A percentile compares a stretch with the other conserved stretches of the same genome.
Evolutionary conservation across 1,284 basidiomycete genomes (phyloP).

Genomic region (Cutaneotrichosporon dermatis): DNA sequence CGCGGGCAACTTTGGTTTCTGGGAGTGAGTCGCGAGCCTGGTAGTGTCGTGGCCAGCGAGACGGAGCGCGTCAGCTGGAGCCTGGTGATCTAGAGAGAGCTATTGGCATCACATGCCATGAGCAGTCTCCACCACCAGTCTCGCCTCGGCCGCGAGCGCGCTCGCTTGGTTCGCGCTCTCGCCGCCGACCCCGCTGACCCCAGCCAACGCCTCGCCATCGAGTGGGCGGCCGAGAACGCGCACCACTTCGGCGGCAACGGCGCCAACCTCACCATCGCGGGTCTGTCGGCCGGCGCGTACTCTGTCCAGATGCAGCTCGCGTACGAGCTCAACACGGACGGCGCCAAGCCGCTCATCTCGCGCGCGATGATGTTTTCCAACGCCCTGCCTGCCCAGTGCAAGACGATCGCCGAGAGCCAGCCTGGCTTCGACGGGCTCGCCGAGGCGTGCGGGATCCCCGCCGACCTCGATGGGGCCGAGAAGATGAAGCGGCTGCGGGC

Average conservation of each 20-base stretch:
- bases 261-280: slow-evolving; percentile 35
- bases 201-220: slow-evolving; percentile 27
- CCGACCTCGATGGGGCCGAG: slow-evolving; percentile 13
- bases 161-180: no score
- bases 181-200: not conserved
- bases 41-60: not conserved
- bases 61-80: no score
- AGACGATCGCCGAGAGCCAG: slow-evolving; percentile 25
- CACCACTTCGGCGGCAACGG: slow-evolving; percentile 35
- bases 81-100: no score
- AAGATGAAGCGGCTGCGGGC: slow-evolving; percentile 24
- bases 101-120: no score
- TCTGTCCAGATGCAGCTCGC: slow-evolving; percentile 36
- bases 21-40: slow-evolving; percentile 15
- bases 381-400: slow-evolving; percentile 28
- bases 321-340: slow-evolving; percentile 28
- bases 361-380: slow-evolving; percentile 28
- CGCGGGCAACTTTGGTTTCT: slow-evolving; percentile 29
- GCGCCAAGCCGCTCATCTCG: slow-evolving; percentile 14
- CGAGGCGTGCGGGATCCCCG: slow-evolving; percentile 21
- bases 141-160: no score
- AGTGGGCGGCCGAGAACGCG: slow-evolving; percentile 35
- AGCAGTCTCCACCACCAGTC: no score
- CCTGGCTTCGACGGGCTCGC: slow-evolving; percentile 25
- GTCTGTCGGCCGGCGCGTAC: slow-evolving; percentile 42